Evolutionary conservation across 352 stramenopile species (phyloP), one percentile per base, ranked within the genome.

Genomic region (Phytophthora tubulina): DNA sequence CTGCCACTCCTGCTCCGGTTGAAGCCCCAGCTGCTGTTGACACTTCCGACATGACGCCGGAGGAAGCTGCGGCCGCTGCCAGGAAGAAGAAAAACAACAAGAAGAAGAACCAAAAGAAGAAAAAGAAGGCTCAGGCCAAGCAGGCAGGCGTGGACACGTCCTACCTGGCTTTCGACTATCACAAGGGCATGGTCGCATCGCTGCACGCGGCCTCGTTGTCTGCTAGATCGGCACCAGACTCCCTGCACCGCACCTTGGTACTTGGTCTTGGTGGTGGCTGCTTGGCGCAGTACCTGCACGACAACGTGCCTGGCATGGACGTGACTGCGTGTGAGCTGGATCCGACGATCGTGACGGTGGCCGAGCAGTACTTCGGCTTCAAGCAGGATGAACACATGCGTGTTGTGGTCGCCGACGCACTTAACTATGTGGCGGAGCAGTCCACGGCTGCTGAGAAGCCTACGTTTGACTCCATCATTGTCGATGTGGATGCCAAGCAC

Each of bases 401-500:
- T 2, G 77, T 91, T 11, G 60, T 85, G 21, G 68, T 92, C 8
- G 66, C 63, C 11, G 82, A 93, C 51, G 85, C 84, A 15, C 56
- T 92, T 8, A 71, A 79, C 9, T 86, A 81, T 31, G 69, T 89
- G 17, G 70, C 69, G 11, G 62, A 86, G n/a, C 66, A 78, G 50
- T 67, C 61, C 17, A 36, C 57, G 2, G 38, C 50, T 14, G 39
- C 41, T 9, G 67, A 67, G 17, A 76, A 66, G 30, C 57, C 49
- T 11, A 69, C 14, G 10, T 86, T 80, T 48, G 75, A 92, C 66
- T 86, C 80, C 15, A 85, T 96, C 39, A 77, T 94, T 45, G 67
- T 96, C 21, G 88, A 96, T 56, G 88, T 96, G 21, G 88, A 96
- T 65, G 83, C 85, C 35, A 93, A 93, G 60, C 72, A 85, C 62